phyloP scores from a whole-genome alignment of 2,329 filamentous ascomycete species.

The Penicillium psychrosexuale region DNA sequence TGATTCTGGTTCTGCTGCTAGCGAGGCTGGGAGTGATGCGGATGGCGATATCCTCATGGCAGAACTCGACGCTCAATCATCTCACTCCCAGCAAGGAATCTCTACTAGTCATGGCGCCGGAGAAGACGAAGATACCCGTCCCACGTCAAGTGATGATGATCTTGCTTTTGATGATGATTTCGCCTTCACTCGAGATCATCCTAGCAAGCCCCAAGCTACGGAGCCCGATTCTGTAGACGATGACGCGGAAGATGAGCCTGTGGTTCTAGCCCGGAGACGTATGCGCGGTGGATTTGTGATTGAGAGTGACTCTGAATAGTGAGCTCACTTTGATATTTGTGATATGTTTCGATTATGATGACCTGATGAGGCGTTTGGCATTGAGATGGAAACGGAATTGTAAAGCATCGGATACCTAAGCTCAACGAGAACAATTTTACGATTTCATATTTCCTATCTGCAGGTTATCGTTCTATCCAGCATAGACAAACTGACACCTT shows the following conservation, averaged over 20 bases:
- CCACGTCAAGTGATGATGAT: slow-evolving; percentile 32
- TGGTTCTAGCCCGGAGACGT: slow-evolving; percentile 33
- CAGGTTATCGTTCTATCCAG: slow-evolving; percentile 21
- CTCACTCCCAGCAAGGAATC: slow-evolving; percentile 13
- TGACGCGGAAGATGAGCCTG: slow-evolving; percentile 33
- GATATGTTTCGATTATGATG: slow-evolving; percentile 14
- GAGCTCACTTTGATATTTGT: neutral
- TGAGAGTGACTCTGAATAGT: slow-evolving; percentile 45
- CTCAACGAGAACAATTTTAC: neutral
- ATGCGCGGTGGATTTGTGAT: slow-evolving; percentile 43
- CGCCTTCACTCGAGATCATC: slow-evolving; percentile 29
- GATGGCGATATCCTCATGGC: slow-evolving; percentile 35
- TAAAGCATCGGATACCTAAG: slow-evolving; percentile 8
- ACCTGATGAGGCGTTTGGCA: slow-evolving; percentile 30
- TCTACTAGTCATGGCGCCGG: slow-evolving; percentile 17
- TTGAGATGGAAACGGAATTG: slow-evolving; percentile 5
- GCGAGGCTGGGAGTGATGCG: slow-evolving; percentile 20
- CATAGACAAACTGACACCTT: slow-evolving; percentile 23
- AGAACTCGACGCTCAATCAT: slow-evolving; percentile 19
- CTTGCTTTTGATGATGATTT: slow-evolving; percentile 36
- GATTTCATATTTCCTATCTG: neutral
- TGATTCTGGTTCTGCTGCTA: slow-evolving; percentile 16
- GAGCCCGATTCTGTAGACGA: slow-evolving; percentile 21
- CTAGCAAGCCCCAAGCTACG: slow-evolving; percentile 11
- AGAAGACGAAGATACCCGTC: slow-evolving; percentile 24